Conservation (phyloP, 495 filamentous ascomycete species). For the Choiromyces venosus region DNA sequence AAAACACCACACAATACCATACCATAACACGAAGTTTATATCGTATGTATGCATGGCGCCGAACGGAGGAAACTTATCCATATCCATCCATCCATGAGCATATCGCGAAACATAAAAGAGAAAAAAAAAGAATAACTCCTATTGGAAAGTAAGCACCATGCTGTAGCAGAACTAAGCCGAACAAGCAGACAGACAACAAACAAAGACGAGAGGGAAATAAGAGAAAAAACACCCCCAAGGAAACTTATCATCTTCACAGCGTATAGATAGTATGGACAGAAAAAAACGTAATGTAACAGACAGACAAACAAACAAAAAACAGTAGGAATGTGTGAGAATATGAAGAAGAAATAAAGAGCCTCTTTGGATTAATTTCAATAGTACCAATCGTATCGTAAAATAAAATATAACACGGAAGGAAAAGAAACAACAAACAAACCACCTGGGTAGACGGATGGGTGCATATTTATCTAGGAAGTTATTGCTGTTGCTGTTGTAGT, state of each 20-base stretch:
- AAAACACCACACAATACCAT: slow-evolving; percentile 22
- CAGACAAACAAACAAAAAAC: neutral
- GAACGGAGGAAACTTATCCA: slow-evolving; percentile 3
- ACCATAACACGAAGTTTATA: neutral
- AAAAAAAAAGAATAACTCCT: neutral
- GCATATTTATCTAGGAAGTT: neutral
- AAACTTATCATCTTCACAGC: neutral
- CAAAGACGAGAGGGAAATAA: neutral
- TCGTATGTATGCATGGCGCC: no score
- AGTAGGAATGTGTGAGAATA: neutral
- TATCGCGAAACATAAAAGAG: neutral
- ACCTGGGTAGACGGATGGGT: slow-evolving; percentile 14
- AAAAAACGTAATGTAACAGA: neutral
- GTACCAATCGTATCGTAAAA: neutral
- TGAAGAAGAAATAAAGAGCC: neutral
- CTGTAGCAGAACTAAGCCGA: neutral
- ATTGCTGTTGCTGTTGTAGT: neutral
- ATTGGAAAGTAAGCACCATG: neutral
- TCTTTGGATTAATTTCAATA: neutral
- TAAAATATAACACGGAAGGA: slow-evolving; percentile 7
- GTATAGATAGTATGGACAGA: no score
- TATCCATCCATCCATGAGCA: neutral
- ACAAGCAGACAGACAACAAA: neutral
- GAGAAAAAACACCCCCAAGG: neutral
- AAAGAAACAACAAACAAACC: slow-evolving; percentile 23